Base-by-base conservation (phyloP, 2,329 filamentous ascomycete species). In the Fonsecaea nubica region DNA sequence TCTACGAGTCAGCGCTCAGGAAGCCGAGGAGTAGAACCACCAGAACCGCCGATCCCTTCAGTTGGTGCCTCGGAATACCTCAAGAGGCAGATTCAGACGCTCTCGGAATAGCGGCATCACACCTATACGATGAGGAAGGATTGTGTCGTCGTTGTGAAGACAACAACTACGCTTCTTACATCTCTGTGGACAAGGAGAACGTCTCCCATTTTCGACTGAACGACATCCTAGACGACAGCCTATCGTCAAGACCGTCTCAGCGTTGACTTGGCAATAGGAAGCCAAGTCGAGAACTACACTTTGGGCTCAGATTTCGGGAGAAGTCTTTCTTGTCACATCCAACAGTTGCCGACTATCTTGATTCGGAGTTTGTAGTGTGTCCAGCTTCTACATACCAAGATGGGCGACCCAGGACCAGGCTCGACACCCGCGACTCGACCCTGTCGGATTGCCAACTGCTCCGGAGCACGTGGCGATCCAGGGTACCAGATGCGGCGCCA, bases 401-500 rank as follows among this genome's bases (percentile, higher is more conserved):
- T 68, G 67, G 69, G 69, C 13, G 69, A 70, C 36, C 61, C 61
- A 32, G 69, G 65, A 42, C 50, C 25, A 48, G 18, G 38, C 15
- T 32, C 63, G 10, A 56, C 21, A 4, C 50, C 58, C 21, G 36
- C 63, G 50, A 68, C 67, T 18, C 73, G 76, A 10, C 74, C 76
- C 3, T 74, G 75, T 13, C 71, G 71, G 21, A 73, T 78, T 4
- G 76, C 76, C 25, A 78, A 78, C 58, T 77, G 75, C 63, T 78
- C 75, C n/a, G 75, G 76, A 1, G 76, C 66, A 70, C 68, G 65
- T 2, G 76, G 74, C 4, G 76, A 79, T 53, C 77, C 77, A 2
- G 76, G 73, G 30, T 75, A 75, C 52, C 74, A 79, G 56, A 78
- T 79, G 77, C 73, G 74, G 38, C 75, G 74, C n/a, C 77, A 78